A percentile compares a stretch with the other conserved stretches of the same genome.
These are phyloP conservation scores for Teratosphaeriaceae sp. DNA, from an alignment of 2,329 filamentous ascomycete genomes.

Conservation along the genomic window DNA sequence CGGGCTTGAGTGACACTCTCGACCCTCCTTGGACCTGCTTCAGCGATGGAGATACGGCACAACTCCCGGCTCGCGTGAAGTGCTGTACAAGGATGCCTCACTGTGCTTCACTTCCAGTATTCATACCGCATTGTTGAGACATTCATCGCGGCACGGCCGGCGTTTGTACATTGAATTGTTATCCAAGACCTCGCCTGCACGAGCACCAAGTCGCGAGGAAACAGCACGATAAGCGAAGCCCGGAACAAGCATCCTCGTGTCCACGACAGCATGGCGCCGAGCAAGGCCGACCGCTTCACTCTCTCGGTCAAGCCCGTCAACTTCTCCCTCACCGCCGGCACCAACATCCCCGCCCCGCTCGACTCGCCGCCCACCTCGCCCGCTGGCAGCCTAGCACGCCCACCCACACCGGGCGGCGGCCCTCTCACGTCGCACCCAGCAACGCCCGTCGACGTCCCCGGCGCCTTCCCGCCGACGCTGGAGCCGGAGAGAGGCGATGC, in stretches of 20 bases:
- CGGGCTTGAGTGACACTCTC: too few relatives aligned
- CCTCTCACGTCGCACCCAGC: constrained; percentile 30
- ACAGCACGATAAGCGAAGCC: neutral
- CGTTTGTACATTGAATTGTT: neutral
- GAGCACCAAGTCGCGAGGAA: neutral
- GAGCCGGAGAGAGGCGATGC: constrained; percentile 14
- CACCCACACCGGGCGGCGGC: constrained; percentile 27
- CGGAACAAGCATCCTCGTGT: neutral
- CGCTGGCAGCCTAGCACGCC: constrained; percentile 11
- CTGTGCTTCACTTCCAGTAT: neutral
- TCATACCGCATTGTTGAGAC: neutral
- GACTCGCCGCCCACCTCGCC: constrained; percentile 19
- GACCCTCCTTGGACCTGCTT: too few relatives aligned
- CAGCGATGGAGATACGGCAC: too few relatives aligned
- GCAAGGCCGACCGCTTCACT: constrained; percentile 14
- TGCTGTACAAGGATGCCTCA: too few relatives aligned
- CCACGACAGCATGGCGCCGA: constrained; percentile 3
- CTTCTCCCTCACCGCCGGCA: constrained; percentile 21
- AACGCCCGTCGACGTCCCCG: constrained; percentile 15
- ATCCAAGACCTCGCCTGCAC: neutral
- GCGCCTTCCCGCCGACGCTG: constrained; percentile 18
- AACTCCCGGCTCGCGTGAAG: too few relatives aligned
- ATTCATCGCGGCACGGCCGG: neutral
- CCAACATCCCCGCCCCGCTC: constrained; percentile 20
- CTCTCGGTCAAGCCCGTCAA: constrained; percentile 19